phyloP scores from a whole-genome alignment of 2,329 filamentous ascomycete species.

The Alternaria brassicae region DNA sequence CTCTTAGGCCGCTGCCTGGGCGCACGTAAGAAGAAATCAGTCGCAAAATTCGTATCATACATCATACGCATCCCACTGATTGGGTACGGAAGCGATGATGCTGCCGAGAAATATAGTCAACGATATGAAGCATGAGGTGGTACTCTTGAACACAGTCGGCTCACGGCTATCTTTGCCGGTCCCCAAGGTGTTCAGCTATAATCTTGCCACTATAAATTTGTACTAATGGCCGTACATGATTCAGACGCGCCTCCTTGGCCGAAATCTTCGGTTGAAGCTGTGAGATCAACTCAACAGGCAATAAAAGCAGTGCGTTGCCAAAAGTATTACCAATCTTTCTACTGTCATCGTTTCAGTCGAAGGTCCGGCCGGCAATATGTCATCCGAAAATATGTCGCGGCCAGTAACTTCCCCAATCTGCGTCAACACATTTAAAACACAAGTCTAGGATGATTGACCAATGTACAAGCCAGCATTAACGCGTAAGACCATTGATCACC shows the following conservation, averaged over 20 bases:
- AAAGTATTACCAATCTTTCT: not conserved
- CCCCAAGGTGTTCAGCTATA: slow-evolving; percentile 6
- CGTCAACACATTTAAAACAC: slow-evolving; percentile 8
- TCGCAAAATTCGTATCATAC: not conserved
- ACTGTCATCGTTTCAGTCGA: not conserved
- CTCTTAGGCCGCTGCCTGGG: not conserved
- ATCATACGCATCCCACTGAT: slow-evolving; percentile 17
- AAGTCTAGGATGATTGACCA: not conserved
- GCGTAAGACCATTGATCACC: not conserved
- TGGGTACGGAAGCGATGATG: not conserved
- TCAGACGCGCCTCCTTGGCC: not conserved
- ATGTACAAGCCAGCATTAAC: not conserved
- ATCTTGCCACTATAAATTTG: not conserved
- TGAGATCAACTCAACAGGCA: rapidly evolving
- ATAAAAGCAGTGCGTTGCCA: not conserved
- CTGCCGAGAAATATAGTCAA: slow-evolving; percentile 4
- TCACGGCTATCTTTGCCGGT: slow-evolving; percentile 1
- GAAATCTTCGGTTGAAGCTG: not conserved
- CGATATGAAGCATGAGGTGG: slow-evolving; percentile 3
- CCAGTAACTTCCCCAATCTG: not conserved
- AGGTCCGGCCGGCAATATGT: not conserved
- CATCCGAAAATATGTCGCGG: not conserved
- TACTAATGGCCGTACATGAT: not conserved
- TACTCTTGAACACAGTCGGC: not conserved
- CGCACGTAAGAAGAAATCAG: not conserved